Conservation (phyloP, 2,329 filamentous ascomycete species). For the Cladosporium sphaerospermum region DNA sequence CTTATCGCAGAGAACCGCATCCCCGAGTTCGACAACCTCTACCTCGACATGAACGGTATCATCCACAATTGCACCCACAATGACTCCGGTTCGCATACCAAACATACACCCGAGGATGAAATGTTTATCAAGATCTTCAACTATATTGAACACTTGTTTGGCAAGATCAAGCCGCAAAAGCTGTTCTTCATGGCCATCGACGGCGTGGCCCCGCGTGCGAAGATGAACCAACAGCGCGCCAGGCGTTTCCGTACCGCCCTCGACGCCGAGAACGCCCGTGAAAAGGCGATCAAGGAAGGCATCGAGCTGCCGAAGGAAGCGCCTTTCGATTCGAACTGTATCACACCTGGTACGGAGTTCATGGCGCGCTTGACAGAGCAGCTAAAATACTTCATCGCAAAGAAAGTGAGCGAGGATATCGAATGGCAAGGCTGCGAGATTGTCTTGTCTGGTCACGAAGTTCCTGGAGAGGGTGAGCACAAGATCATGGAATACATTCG, state of each 20-base stretch:
- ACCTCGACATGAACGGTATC: conserved; percentile 98
- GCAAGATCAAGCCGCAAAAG: conserved; percentile 97
- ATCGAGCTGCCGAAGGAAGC: conserved; percentile 91
- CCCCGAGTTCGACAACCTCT: conserved; percentile 96
- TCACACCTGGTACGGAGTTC: conserved; percentile 94
- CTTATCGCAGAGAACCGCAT: conserved; percentile 98
- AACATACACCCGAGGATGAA: conserved; percentile 91
- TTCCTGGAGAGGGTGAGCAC: conserved; percentile 96
- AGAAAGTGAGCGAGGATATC: conserved; percentile 93
- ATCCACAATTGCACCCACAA: conserved; percentile 99
- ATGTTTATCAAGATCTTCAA: conserved; percentile 99
- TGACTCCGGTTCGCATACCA: conserved; percentile 84
- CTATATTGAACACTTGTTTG: conserved; percentile 97
- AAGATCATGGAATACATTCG: conserved; percentile 99
- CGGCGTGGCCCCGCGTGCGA: conserved; percentile 91
- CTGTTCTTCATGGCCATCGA: conserved; percentile 99
- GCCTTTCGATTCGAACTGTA: conserved; percentile 97
- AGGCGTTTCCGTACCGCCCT: conserved; percentile 90
- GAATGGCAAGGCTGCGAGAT: conserved; percentile 98
- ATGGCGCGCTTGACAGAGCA: conserved; percentile 95
- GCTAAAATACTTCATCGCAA: conserved; percentile 96
- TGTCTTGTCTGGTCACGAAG: conserved; percentile 93
- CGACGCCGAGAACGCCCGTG: conserved; percentile 80
- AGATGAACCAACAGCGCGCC: conserved; percentile 99
- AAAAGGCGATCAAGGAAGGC: conserved; percentile 86